A percentile compares a stretch with the other conserved stretches of the same genome.
Conservation (phyloP, 768 basidiomycete genomes). For the Rhodosporidiobolus odoratus region DNA sequence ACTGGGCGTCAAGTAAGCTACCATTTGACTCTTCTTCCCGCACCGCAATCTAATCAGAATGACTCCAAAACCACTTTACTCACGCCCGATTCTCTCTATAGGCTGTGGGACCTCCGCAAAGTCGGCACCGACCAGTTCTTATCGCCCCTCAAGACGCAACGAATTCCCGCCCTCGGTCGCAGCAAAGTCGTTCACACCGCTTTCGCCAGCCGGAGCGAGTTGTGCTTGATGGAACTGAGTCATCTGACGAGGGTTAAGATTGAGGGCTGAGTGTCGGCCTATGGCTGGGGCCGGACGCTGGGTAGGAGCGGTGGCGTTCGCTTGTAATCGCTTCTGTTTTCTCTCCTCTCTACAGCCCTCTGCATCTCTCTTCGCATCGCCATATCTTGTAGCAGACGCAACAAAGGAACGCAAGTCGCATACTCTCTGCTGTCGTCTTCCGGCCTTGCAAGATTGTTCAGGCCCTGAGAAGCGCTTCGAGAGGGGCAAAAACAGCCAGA, state of each 20-base stretch:
- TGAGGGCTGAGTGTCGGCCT: constrained; percentile 20
- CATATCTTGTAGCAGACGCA: no score
- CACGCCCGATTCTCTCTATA: neutral
- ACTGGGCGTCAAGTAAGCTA: constrained; percentile 25
- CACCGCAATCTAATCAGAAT: neutral
- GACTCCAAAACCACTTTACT: no score
- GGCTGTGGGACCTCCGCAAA: constrained; percentile 33
- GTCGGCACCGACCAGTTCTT: neutral
- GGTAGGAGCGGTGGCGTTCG: no score
- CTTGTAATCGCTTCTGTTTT: no score
- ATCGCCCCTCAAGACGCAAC: constrained; percentile 10
- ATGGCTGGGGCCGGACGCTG: no score
- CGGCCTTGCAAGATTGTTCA: no score
- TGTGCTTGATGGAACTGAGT: constrained; percentile 19
- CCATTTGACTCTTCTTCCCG: neutral
- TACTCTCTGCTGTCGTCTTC: no score
- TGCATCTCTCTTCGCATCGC: no score
- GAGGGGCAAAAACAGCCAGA: no score
- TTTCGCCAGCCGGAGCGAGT: constrained; percentile 15
- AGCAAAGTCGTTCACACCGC: constrained; percentile 16
- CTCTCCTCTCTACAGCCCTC: no score
- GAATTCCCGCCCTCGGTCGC: neutral
- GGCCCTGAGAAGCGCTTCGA: no score
- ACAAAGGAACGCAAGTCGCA: no score
- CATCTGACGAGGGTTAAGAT: constrained; percentile 15